Conservation (phyloP, 2,329 filamentous ascomycete species). For the Venturia asperata region DNA sequence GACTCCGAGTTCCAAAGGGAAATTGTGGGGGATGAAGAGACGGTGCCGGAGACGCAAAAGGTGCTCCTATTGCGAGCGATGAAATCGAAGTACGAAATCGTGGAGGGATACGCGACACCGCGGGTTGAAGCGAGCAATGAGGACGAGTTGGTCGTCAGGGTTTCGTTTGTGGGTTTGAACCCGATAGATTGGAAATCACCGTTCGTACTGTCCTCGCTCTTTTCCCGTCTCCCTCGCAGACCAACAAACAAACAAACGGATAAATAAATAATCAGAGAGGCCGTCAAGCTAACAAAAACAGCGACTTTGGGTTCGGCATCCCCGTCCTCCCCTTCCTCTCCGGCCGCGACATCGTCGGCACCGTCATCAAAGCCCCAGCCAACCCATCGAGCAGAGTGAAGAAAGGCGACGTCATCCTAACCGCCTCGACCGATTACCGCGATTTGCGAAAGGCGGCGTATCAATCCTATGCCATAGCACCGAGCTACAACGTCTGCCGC, state of each 20-base stretch:
- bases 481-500: constrained; percentile 57
- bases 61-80: constrained; percentile 46
- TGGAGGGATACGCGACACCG: constrained; percentile 42
- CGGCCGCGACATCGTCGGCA: constrained; percentile 62
- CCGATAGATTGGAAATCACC: constrained; percentile 71
- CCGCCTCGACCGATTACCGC: constrained; percentile 68
- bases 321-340: constrained; percentile 61
- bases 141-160: constrained; percentile 55
- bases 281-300: too few relatives aligned
- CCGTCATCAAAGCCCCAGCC: constrained; percentile 46
- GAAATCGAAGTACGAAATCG: constrained; percentile 45
- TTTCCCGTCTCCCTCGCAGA: background rate
- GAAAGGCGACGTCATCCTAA: constrained; percentile 51
- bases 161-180: constrained; percentile 61
- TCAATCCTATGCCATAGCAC: constrained; percentile 61
- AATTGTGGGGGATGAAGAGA: background rate
- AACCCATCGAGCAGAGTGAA: constrained; percentile 43
- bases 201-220: constrained; percentile 40
- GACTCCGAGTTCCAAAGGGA: constrained; percentile 1
- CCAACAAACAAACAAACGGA: too few relatives aligned
- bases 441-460: constrained; percentile 65
- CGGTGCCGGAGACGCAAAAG: constrained; percentile 33
- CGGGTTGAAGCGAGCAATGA: constrained; percentile 30
- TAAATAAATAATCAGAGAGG: too few relatives aligned
- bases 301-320: constrained; percentile 64